Base-by-base conservation (phyloP, 2,329 filamentous ascomycete species). In the Kalaharituber pfeilii region DNA sequence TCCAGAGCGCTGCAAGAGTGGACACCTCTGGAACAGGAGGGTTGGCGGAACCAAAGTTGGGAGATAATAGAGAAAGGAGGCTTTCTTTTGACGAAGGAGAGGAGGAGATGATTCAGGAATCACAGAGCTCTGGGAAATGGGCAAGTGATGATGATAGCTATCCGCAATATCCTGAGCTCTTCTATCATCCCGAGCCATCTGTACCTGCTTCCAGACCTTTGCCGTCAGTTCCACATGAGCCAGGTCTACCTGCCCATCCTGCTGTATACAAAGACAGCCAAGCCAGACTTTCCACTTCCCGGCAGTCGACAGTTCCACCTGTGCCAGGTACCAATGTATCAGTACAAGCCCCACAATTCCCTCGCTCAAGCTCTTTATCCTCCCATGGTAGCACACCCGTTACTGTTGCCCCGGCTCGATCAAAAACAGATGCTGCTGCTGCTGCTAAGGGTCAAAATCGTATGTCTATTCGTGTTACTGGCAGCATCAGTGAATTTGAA, bases 11-110 rank as follows among this genome's bases (percentile, higher is more conserved):
- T 53, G 86, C 83, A 5, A 77, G 84, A 53, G 82, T 94, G 51
- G 89, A 96, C 67, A 87, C 86, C 49, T 84, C 79, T 50, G 88
- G 85, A 6, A 95, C 87, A n/a, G 91, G 89, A 39, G 91, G 91
- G 1, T 69, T 95, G 26, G 80, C 87, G 58, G 78, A 84, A 55
- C 87, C 88, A 1, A 22, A 20, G 25, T 79, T 74, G 50, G 74
- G 73, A 5, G 77, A 70, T 57, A 68, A 67, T 44, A 71, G 87
- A 60, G 78, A 86, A 57, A 73, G 87, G 63, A 95, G 87, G 68
- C 50, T 59, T 55, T 60, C 56, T 13, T 95, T 91, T 63, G 89
- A 96, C 62, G 86, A 94, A 66, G 89, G 86, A 1, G 91, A 95
- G 62, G 91, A 96, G 67, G 75, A 73, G 50, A 65, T 67, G 53